These are phyloP conservation scores for Teratosphaeria zuluensis DNA, from an alignment of 2,329 filamentous ascomycete species.

Conservation along the genomic window DNA sequence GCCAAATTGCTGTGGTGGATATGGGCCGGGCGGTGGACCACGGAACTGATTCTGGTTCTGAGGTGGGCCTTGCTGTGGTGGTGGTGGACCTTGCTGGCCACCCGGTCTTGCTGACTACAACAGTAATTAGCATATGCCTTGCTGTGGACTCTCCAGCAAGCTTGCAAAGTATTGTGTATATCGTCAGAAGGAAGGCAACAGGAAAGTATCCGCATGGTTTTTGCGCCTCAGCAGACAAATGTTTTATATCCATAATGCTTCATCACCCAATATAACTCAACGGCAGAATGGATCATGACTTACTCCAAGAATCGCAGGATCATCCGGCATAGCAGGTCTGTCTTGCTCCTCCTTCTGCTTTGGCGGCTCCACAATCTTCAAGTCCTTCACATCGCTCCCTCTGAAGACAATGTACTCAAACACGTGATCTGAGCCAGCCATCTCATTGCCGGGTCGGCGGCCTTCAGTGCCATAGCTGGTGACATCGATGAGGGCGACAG, in stretches of 20 bases:
- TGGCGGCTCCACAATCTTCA: slow-evolving; percentile 74
- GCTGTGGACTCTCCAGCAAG: neutral
- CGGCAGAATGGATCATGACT: slow-evolving; percentile 40
- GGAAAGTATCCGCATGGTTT: slow-evolving; percentile 88
- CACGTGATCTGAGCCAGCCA: slow-evolving; percentile 72
- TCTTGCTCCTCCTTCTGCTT: slow-evolving; percentile 53
- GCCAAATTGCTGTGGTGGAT: slow-evolving; percentile 17
- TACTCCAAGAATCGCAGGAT: slow-evolving; percentile 95
- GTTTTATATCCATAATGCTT: slow-evolving; percentile 97
- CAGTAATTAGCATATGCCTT: slow-evolving; percentile 1
- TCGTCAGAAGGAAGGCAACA: slow-evolving; percentile 99
- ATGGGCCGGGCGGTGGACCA: slow-evolving; percentile 32
- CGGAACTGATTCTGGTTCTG: slow-evolving; percentile 30
- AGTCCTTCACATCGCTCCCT: slow-evolving; percentile 95
- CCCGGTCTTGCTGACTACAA: slow-evolving; percentile 18
- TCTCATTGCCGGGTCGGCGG: slow-evolving; percentile 72
- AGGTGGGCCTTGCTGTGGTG: slow-evolving; percentile 27
- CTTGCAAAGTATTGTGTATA: slow-evolving; percentile 2
- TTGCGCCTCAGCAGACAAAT: slow-evolving; percentile 76
- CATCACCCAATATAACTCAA: slow-evolving; percentile 56
- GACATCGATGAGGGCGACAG: slow-evolving; percentile 94
- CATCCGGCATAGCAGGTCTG: slow-evolving; percentile 73
- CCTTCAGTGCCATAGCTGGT: slow-evolving; percentile 90
- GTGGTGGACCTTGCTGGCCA: slow-evolving; percentile 14
- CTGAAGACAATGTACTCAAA: slow-evolving; percentile 99